phyloP scores from a whole-genome alignment of 1,284 basidiomycete species.

The Austroboletus novae-zelandiae region DNA sequence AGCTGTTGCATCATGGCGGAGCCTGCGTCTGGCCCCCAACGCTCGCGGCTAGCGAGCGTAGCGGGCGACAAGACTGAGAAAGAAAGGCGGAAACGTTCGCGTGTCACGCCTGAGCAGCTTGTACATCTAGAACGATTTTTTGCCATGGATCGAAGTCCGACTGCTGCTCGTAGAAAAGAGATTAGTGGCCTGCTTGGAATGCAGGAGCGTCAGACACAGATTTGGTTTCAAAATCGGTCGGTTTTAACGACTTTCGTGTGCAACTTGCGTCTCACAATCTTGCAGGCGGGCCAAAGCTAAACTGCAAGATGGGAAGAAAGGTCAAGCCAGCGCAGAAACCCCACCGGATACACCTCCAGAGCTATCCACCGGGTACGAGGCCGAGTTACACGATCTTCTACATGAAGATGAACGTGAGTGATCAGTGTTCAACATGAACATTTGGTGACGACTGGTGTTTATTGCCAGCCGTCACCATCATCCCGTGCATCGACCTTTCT shows the following conservation, averaged over 20 bases:
- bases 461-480: conserved; percentile 64
- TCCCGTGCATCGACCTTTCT: conserved; percentile 70
- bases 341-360: conserved; percentile 53
- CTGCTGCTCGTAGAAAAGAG: conserved; percentile 64
- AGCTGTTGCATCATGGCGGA: conserved; percentile 18
- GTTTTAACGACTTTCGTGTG: conserved; percentile 14
- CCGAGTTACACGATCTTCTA: conserved; percentile 60
- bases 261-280: conserved; percentile 4
- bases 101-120: conserved; percentile 75
- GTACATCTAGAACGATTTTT: conserved; percentile 71
- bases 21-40: conserved; percentile 25
- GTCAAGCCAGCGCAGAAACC: conserved; percentile 37
- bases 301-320: conserved; percentile 58
- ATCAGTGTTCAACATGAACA: neutral
- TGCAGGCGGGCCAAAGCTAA: conserved; percentile 77
- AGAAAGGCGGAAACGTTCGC: conserved; percentile 73
- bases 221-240: conserved; percentile 85
- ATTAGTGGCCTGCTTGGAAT: conserved; percentile 75
- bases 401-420: conserved; percentile 69
- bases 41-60: conserved; percentile 21
- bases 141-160: conserved; percentile 64
- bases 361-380: conserved; percentile 51
- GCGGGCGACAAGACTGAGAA: conserved; percentile 32
- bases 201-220: conserved; percentile 82
- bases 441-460: conserved; percentile 5